phyloP scores from a whole-genome alignment of 2,329 filamentous ascomycete species.

The Talaromyces sp. region DNA sequence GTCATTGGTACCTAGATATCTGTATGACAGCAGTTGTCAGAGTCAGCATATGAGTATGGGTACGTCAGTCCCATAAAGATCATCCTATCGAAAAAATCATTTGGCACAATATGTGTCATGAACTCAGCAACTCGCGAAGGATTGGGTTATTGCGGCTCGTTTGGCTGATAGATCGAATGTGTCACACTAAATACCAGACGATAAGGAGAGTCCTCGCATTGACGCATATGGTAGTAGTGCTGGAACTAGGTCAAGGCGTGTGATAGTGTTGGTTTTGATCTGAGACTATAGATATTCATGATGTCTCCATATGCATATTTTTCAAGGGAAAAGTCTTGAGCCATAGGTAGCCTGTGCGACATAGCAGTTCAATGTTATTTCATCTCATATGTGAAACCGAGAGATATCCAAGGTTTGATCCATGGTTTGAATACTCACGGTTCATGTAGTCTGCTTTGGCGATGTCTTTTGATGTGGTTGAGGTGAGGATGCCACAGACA shows the following conservation, averaged over 20 bases:
- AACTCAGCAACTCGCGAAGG: not conserved
- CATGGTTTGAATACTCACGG: not conserved
- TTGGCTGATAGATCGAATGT: not conserved
- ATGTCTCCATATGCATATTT: not conserved
- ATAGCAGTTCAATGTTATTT: not conserved
- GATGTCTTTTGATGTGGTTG: not conserved
- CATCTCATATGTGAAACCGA: not conserved
- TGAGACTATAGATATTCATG: not conserved
- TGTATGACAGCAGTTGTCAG: no score
- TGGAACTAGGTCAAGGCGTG: not conserved
- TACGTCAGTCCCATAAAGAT: no score
- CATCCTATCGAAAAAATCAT: no score
- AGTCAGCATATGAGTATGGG: no score
- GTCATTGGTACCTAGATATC: no score
- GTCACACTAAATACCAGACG: not conserved
- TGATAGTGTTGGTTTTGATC: not conserved
- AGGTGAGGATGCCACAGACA: not conserved
- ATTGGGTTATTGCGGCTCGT: not conserved
- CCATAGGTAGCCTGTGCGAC: not conserved
- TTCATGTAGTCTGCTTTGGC: no score
- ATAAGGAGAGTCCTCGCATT: not conserved
- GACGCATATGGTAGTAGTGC: not conserved
- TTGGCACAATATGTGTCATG: not conserved
- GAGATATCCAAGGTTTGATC: not conserved
- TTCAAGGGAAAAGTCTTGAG: not conserved